These are phyloP conservation scores for Fusarium temperatum DNA, from an alignment of 2,329 filamentous ascomycete species.

Conservation along the genomic window DNA sequence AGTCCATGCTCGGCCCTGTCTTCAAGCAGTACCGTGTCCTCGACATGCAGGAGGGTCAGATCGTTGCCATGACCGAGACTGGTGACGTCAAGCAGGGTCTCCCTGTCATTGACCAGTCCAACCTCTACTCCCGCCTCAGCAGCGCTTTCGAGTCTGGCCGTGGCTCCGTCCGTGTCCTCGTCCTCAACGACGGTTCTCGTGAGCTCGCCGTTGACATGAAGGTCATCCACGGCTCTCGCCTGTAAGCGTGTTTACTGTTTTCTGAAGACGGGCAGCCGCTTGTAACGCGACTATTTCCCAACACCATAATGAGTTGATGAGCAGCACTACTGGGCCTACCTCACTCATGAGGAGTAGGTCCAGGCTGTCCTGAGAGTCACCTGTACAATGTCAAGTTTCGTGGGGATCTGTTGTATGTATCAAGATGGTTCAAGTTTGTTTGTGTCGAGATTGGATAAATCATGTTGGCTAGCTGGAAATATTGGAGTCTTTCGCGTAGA, in stretches of 20 bases:
- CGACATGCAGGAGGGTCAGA: slow-evolving; percentile 85
- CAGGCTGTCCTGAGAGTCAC: slow-evolving; percentile 22
- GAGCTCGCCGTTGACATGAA: slow-evolving; percentile 99
- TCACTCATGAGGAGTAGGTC: slow-evolving; percentile 17
- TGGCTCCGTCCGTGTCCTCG: slow-evolving; percentile 92
- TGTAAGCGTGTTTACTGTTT: slow-evolving; percentile 56
- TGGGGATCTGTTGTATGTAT: slow-evolving; percentile 37
- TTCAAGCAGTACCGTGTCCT: slow-evolving; percentile 99
- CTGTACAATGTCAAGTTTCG: slow-evolving; percentile 35
- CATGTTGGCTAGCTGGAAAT: slow-evolving; percentile 47
- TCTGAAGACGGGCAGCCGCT: slow-evolving; percentile 33
- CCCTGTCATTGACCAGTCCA: slow-evolving; percentile 93
- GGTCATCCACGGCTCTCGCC: slow-evolving; percentile 84
- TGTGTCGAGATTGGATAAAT: slow-evolving; percentile 47
- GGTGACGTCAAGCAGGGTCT: slow-evolving; percentile 98
- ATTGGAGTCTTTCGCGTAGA: slow-evolving; percentile 53
- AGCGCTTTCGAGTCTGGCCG: slow-evolving; percentile 90
- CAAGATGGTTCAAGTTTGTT: slow-evolving; percentile 41
- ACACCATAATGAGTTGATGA: slow-evolving; percentile 23
- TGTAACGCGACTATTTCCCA: slow-evolving; percentile 37
- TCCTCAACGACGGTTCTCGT: slow-evolving; percentile 90
- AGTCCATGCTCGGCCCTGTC: slow-evolving; percentile 99
- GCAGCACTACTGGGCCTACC: slow-evolving; percentile 27
- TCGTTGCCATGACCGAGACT: slow-evolving; percentile 98
- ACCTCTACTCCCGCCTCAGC: slow-evolving; percentile 81